Conservation (phyloP, 495 filamentous ascomycete species). For the Daldinia caldariorum region DNA sequence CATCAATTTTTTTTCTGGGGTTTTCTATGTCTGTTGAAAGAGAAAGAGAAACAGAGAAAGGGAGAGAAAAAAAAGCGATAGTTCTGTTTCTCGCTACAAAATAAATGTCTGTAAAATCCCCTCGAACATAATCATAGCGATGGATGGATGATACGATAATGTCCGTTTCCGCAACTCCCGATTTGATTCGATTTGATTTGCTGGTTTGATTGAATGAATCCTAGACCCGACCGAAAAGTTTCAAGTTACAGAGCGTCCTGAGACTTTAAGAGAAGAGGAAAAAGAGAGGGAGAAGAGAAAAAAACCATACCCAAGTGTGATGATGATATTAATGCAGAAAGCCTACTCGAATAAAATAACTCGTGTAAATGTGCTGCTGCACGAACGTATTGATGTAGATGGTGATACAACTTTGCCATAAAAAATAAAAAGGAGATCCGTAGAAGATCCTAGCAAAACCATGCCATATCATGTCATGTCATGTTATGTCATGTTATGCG, state of each 20-base stretch:
- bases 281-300: too few species aligned
- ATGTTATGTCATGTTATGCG: conserved; percentile 8
- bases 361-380: conserved; percentile 23
- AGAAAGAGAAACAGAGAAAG: conserved; percentile 5
- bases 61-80: conserved; percentile 35
- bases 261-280: conserved; percentile 16
- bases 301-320: conserved; percentile 22
- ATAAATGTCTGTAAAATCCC: conserved; percentile 28
- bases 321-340: conserved; percentile 22
- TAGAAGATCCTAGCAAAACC: conserved; percentile 20
- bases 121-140: conserved; percentile 17
- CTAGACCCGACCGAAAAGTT: conserved; percentile 5
- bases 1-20: conserved; percentile 13
- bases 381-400: conserved; percentile 28
- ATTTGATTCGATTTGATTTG: too few species aligned
- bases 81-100: conserved; percentile 33
- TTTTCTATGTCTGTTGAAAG: conserved; percentile 30
- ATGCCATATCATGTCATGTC: conserved; percentile 1
- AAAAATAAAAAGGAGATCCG: conserved; percentile 14
- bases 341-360: conserved; percentile 13
- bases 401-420: conserved; percentile 41
- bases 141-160: conserved; percentile 22
- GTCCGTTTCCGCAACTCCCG: conserved; percentile 29
- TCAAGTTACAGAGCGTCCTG: conserved; percentile 27
- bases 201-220: background rate